Base-by-base conservation (phyloP, 2,329 filamentous ascomycete genomes). In the Fusarium praegraminearum region DNA sequence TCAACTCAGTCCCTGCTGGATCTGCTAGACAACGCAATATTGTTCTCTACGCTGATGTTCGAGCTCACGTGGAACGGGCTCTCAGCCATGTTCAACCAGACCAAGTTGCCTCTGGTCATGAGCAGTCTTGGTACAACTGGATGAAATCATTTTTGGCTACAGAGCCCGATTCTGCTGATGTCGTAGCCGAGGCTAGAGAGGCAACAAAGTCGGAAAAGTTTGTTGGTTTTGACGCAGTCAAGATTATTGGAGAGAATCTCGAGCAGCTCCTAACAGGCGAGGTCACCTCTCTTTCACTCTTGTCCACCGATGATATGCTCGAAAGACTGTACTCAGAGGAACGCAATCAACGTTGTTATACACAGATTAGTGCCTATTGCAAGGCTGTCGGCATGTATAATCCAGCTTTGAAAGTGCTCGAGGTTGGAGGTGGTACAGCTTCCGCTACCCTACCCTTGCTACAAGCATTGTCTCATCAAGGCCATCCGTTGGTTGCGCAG, bases 401-500 rank as follows among this genome's bases (percentile, higher is more conserved):
- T 22, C 63, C 62, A n/a, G 49, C 45, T 11, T 44, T 73, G 53
- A 79, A 78, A 11, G 75, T 84, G 22, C 57, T 85, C 5, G 74
- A 76, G 51, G 72, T 82, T 16, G 82, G 83, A 41, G 82, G 78
- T 9, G 83, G 83, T 3, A 83, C 80, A 2, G 83, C 80, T 4
- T 77, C 76, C 12, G 76, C 80, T 1, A 83, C 83, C 0, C 62
- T 75, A 16, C 53, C 57, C 2, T 71, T 84, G 4, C 65, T 85
- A 7, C 63, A 75, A 8, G 58, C 67, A 11, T 65, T 84, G 28
- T 26, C 24, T 9, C 41, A 45, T 24, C 45, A 36, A 22, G 58
- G 20, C 41, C 57, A 24, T 62, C 55, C 24, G 30, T 36, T 55
- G 18, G 41, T 46, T 26, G 32, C 52, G 13, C 22, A 45, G 11